A percentile compares a stretch with the other conserved stretches of the same genome.
These are phyloP conservation scores for Heterobasidion occidentale DNA, from an alignment of 1,284 basidiomycete genomes.

Conservation along the genomic window DNA sequence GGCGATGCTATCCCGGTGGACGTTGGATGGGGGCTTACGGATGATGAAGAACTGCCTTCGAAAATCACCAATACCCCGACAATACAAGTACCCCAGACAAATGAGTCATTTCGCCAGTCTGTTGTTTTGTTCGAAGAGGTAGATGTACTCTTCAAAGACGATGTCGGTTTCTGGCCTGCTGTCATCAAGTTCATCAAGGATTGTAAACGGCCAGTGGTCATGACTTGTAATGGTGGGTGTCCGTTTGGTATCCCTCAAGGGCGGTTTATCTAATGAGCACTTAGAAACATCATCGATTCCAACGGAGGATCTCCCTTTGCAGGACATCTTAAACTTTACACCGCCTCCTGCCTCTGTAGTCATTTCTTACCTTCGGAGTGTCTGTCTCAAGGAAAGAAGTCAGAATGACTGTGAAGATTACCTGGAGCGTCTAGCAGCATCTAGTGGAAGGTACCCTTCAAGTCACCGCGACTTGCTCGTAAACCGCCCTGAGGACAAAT, in stretches of 20 bases:
- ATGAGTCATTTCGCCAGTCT: conserved; percentile 55
- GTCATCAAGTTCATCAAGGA: conserved; percentile 75
- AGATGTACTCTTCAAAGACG: conserved; percentile 88
- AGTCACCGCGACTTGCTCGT: not conserved
- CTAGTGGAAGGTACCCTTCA: not conserved
- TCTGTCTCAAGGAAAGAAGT: conserved; percentile 54
- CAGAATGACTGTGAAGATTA: conserved; percentile 18
- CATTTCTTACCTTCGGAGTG: conserved; percentile 65
- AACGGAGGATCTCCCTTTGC: conserved; percentile 65
- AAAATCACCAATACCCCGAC: not conserved
- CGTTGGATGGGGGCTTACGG: not conserved
- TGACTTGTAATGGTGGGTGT: conserved; percentile 85
- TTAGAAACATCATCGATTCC: conserved; percentile 72
- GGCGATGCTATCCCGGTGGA: not conserved
- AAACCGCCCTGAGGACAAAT: not conserved
- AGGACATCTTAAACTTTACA: conserved; percentile 62
- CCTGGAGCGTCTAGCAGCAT: not conserved
- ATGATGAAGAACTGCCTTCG: not conserved
- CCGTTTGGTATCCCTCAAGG: conserved; percentile 7
- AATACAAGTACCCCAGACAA: not conserved
- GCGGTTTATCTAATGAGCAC: conserved; percentile 7
- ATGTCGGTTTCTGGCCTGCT: conserved; percentile 87
- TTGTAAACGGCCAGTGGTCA: conserved; percentile 78
- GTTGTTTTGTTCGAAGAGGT: conserved; percentile 95
- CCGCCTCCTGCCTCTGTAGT: conserved; percentile 52